A percentile compares a stretch with the other conserved stretches of the same genome.
These are phyloP conservation scores for Cutaneotrichosporon sp. DNA, from an alignment of 1,284 basidiomycete genomes.

Conservation along the genomic window DNA sequence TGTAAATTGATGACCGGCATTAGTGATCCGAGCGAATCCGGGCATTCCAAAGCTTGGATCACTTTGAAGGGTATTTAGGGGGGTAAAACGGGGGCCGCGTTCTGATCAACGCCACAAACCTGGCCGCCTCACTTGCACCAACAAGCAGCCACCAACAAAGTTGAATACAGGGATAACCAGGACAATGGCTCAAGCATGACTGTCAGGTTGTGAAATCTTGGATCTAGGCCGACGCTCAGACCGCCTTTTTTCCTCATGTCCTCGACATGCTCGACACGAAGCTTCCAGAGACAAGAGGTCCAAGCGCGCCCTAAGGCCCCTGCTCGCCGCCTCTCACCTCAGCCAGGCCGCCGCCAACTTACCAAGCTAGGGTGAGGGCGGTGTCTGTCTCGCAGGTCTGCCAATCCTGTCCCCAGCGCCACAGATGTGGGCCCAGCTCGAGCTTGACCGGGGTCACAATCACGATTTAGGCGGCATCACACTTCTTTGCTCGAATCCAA, in stretches of 20 bases:
- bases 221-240: neutral
- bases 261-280: neutral
- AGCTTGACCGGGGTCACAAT: neutral
- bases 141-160: neutral
- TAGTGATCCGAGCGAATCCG: neutral
- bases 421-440: neutral
- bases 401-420: neutral
- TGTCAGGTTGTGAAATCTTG: neutral
- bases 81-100: neutral
- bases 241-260: neutral
- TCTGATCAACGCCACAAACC: neutral
- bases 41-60: neutral
- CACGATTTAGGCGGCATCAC: neutral
- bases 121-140: neutral
- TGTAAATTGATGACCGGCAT: neutral
- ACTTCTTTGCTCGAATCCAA: neutral
- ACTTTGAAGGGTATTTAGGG: neutral
- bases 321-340: conserved; percentile 1
- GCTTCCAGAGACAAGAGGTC: neutral
- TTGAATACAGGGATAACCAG: neutral
- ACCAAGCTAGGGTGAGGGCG: neutral
- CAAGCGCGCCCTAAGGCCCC: neutral
- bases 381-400: neutral
- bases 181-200: conserved; percentile 1
- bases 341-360: neutral